These are phyloP conservation scores for Geum urbanum DNA, from an alignment of 306 rosid genomes.

Conservation along the genomic window DNA sequence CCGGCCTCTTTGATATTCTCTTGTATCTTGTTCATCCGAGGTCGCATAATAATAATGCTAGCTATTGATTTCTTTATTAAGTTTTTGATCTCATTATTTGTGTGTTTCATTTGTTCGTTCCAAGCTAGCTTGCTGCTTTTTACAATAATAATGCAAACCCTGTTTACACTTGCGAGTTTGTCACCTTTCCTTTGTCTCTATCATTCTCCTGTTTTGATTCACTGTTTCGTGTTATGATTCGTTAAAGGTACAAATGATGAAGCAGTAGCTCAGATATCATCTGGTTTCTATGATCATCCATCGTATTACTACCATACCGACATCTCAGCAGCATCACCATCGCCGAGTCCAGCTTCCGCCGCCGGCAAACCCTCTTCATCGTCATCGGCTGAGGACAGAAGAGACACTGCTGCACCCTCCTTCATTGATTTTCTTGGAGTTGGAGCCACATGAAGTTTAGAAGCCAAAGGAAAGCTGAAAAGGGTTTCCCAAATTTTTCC, in stretches of 20 bases:
- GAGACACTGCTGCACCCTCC: constrained; percentile 47
- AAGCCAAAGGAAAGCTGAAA: constrained; percentile 39
- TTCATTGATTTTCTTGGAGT: constrained; percentile 97
- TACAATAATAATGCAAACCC: constrained; percentile 14
- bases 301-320: constrained; percentile 28
- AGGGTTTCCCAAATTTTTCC: constrained; percentile 14
- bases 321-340: constrained; percentile 19
- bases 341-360: constrained; percentile 28
- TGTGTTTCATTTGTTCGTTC: no score
- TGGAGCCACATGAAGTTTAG: constrained; percentile 70
- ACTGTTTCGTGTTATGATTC: constrained; percentile 2
- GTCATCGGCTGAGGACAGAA: constrained; percentile 34
- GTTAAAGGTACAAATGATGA: constrained; percentile 36
- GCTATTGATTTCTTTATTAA: background rate
- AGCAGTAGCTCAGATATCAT: constrained; percentile 19
- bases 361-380: constrained; percentile 33
- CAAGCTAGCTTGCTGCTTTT: background rate
- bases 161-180: background rate
- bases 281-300: constrained; percentile 20
- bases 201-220: background rate
- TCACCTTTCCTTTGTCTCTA: background rate
- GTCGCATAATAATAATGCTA: background rate
- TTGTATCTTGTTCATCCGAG: constrained; percentile 2
- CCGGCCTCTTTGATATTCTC: background rate
- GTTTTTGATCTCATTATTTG: background rate